These are phyloP conservation scores for Diaporthe vexans DNA, from an alignment of 2,329 filamentous ascomycete species.

Conservation along the genomic window DNA sequence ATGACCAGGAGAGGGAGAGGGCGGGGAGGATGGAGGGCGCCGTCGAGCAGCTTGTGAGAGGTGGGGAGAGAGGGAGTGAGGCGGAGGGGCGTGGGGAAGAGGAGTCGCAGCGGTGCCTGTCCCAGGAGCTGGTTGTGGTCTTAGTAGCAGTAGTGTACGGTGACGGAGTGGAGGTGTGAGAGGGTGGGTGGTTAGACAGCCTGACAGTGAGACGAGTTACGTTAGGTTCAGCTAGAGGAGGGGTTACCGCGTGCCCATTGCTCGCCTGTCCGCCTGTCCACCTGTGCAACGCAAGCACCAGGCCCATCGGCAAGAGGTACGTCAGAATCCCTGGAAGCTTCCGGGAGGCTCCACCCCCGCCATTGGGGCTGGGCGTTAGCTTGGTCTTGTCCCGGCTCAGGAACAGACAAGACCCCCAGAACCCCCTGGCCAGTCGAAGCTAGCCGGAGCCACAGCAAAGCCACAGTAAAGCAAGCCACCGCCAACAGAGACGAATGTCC, in stretches of 20 bases:
- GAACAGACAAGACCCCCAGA: neutral
- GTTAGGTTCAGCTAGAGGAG: conserved; percentile 27
- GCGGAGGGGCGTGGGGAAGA: neutral
- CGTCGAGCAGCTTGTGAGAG: conserved; percentile 21
- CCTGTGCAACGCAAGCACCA: neutral
- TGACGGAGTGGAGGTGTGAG: neutral
- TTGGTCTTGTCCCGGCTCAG: conserved; percentile 8
- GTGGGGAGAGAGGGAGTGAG: neutral
- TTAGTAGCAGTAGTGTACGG: neutral
- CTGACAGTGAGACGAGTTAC: neutral
- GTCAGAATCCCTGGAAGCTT: conserved; percentile 9
- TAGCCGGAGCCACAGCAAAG: neutral
- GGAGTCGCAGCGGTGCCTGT: neutral
- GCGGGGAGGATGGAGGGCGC: neutral
- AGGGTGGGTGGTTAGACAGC: neutral
- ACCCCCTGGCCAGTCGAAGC: neutral
- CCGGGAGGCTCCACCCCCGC: conserved; percentile 23
- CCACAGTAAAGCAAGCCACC: conserved; percentile 4
- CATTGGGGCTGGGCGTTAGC: conserved; percentile 10
- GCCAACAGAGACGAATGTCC: neutral
- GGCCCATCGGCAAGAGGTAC: neutral
- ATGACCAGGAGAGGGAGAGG: neutral
- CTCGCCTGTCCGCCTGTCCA: neutral
- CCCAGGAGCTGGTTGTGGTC: neutral
- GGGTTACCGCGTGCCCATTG: conserved; percentile 11